phyloP scores from a whole-genome alignment of 176 grass and related monocot genomes.

The Carex pumila region DNA sequence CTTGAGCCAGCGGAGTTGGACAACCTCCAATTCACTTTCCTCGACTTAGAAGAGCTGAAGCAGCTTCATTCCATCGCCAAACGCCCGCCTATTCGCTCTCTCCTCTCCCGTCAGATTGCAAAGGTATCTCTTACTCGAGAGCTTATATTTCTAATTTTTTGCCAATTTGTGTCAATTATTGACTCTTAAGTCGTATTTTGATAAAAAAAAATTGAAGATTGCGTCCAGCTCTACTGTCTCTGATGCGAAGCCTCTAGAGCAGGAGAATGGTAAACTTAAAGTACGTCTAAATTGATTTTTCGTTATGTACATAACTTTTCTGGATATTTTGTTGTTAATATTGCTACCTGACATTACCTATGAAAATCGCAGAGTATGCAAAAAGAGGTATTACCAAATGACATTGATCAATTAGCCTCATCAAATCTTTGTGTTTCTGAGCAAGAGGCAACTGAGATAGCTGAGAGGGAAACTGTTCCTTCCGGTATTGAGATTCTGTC shows the following conservation, averaged over 20 bases:
- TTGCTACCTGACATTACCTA: background rate
- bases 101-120: background rate
- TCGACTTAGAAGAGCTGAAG: background rate
- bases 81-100: background rate
- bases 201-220: background rate
- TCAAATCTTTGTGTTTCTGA: background rate
- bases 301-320: background rate
- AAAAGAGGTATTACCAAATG: background rate
- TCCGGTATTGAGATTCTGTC: conserved; percentile 33
- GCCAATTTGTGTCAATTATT: background rate
- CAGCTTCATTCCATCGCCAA: background rate
- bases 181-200: background rate
- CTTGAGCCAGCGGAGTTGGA: background rate
- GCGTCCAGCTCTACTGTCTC: too few species aligned
- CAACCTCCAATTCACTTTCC: background rate
- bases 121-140: background rate
- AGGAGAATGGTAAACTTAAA: background rate
- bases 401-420: background rate
- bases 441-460: background rate
- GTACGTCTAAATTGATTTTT: background rate
- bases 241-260: background rate
- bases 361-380: background rate
- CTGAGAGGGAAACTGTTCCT: background rate
- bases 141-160: background rate
- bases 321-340: background rate